Base-by-base conservation (phyloP, 2,329 filamentous ascomycete genomes). In the Ilyonectria sp. region DNA sequence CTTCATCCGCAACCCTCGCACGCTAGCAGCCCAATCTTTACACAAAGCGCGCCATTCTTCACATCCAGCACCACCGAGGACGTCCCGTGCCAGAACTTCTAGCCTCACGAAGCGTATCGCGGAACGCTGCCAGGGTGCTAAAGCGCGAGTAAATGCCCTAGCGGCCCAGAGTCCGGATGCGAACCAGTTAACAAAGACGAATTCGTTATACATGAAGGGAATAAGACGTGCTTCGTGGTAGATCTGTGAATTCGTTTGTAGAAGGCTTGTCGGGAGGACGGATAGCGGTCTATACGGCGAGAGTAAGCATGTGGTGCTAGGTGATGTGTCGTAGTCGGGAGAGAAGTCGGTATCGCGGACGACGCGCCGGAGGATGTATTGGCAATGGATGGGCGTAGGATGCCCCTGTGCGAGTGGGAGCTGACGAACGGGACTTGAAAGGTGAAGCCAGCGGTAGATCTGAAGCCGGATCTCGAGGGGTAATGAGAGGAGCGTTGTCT, bases 131-230 rank as follows among this genome's bases (percentile, higher is more conserved):
- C 85, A 86, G 4, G 76, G 68, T 31, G 60, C 58, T 31, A 84
- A 70, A 3, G 70, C 70, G 10, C 74, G 68, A 1, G 79, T 75
- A 61, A 85, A 82, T 0, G 75, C 75, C 6, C 78, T 70, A 0
- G 83, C 84, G 1, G 82, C 79, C 69, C 80, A 80, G 3, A 85
- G 71, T 0, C 84, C 85, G n/a, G 82, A 83, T 17, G 80, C 78
- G 73, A 84, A 84, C 80, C 82, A 83, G 49, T 82, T 82, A 37
- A 81, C 76, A 65, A 85, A 86, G 19, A 80, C 79, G 65, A 86
- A 86, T 58, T 85, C 83, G 74, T 83, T 85, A 19, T 74, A 64
- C 9, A 72, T 69, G 68, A 84, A 85, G 3, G 85, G 82, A 2
- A 85, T 29, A 1, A 65, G n/a, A 8, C 82, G 78, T 4, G 79